phyloP scores from a whole-genome alignment of 2,329 filamentous ascomycete genomes.

The Colletotrichum theobromicola region DNA sequence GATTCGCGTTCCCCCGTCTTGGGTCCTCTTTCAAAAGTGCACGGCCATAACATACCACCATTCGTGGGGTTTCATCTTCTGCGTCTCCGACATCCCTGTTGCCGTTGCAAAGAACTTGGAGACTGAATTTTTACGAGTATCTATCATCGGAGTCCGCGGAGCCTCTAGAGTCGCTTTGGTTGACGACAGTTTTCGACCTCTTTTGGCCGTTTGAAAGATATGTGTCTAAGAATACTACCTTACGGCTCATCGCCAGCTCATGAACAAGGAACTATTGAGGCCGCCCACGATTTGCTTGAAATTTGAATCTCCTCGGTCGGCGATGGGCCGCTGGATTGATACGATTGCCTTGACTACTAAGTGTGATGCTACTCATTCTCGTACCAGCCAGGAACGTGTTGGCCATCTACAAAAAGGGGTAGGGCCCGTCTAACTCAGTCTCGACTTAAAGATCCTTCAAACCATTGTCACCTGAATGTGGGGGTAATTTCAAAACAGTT shows the following conservation, averaged over 20 bases:
- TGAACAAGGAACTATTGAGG: rapidly evolving
- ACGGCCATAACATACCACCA: not conserved
- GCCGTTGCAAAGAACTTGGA: not conserved
- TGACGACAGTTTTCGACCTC: rapidly evolving
- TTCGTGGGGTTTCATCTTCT: not conserved
- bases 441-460: rapidly evolving
- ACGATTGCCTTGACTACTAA: not conserved
- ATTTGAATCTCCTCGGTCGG: rapidly evolving
- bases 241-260: rapidly evolving
- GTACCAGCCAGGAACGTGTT: not conserved
- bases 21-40: not conserved
- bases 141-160: not conserved
- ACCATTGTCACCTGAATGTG: not conserved
- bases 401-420: rapidly evolving
- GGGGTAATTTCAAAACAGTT: not conserved
- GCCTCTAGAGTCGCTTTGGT: not conserved
- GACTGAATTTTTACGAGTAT: not conserved
- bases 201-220: not conserved
- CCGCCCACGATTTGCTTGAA: not conserved
- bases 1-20: not conserved
- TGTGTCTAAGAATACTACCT: not conserved
- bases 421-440: not conserved
- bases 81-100: not conserved
- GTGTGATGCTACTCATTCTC: not conserved
- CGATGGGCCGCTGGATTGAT: not conserved